Conservation (phyloP, 2,329 filamentous ascomycete species). For the Ceratocystis huliohia region DNA sequence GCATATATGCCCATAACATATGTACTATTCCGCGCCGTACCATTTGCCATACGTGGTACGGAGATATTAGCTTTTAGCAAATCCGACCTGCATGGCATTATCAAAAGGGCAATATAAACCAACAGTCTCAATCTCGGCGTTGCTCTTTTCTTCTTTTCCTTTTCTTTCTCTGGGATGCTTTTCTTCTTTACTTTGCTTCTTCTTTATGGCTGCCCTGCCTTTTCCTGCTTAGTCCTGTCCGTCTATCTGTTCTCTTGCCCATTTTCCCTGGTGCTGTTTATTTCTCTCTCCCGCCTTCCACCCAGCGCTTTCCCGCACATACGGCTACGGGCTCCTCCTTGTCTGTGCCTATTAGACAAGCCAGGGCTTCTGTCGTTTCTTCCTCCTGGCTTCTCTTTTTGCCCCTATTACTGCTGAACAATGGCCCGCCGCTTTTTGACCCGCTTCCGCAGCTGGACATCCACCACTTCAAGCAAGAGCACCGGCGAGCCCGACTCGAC, state of each 20-base stretch:
- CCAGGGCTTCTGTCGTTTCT: not conserved
- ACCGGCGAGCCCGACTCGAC: conserved; percentile 7
- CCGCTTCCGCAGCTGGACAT: conserved; percentile 17
- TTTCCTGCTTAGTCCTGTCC: too few relatives aligned
- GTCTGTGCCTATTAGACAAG: not conserved
- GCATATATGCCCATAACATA: not conserved
- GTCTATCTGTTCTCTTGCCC: not conserved
- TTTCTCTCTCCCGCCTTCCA: not conserved
- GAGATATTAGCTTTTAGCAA: not conserved
- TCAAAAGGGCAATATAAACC: conserved; percentile 1
- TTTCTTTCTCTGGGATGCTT: conserved; percentile 8
- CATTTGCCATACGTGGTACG: not conserved
- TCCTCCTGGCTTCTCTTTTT: too few relatives aligned
- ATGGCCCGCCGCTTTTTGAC: conserved; percentile 11
- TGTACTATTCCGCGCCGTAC: not conserved
- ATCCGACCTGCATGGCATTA: conserved; percentile 2
- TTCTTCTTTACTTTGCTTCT: not conserved
- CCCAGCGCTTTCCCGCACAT: not conserved
- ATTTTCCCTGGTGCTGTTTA: conserved; percentile 3
- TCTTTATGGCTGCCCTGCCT: not conserved
- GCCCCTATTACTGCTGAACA: not conserved
- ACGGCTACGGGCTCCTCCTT: not conserved
- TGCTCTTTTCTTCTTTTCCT: not conserved
- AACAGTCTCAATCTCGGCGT: not conserved
- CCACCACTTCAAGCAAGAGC: conserved; percentile 4